Conservation (phyloP, 352 stramenopile species). For the Phytophthora cactorum region DNA sequence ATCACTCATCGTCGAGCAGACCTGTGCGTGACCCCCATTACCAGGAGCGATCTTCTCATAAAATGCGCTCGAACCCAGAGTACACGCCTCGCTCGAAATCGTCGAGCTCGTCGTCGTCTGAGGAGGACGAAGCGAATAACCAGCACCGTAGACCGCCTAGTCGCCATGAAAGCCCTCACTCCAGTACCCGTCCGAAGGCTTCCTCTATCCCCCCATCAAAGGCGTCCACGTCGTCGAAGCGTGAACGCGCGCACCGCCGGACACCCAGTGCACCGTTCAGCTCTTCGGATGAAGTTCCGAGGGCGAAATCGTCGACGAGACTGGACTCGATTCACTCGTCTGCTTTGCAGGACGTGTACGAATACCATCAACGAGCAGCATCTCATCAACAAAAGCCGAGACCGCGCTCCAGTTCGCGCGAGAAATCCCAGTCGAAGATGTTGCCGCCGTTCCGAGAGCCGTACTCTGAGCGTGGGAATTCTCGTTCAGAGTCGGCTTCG, state of each 20-base stretch:
- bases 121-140: slow-evolving; percentile 20
- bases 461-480: slow-evolving; percentile 5
- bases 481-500: slow-evolving; percentile 2
- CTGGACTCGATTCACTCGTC: slow-evolving; percentile 10
- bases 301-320: slow-evolving; percentile 16
- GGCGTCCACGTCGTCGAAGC: slow-evolving; percentile 1
- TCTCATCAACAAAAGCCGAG: slow-evolving; percentile 1
- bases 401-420: slow-evolving; percentile 2
- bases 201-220: slow-evolving; percentile 24
- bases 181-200: slow-evolving; percentile 17
- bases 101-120: slow-evolving; percentile 11
- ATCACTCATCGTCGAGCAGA: slow-evolving; percentile 4
- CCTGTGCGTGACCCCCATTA: neutral
- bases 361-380: neutral
- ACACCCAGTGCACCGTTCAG: slow-evolving; percentile 8
- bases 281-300: slow-evolving; percentile 7
- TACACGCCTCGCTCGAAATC: slow-evolving; percentile 17
- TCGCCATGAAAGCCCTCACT: slow-evolving; percentile 9
- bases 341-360: slow-evolving; percentile 7
- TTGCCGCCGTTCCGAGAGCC: slow-evolving; percentile 22
- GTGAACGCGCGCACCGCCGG: slow-evolving; percentile 15
- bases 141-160: slow-evolving; percentile 9
- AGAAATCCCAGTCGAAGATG: slow-evolving; percentile 13
- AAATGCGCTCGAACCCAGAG: slow-evolving; percentile 9
- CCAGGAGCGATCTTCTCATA: neutral